Evolutionary conservation across 2,329 filamentous ascomycete genomes (phyloP).

Genomic region (Trichoderma cornu-damae): DNA sequence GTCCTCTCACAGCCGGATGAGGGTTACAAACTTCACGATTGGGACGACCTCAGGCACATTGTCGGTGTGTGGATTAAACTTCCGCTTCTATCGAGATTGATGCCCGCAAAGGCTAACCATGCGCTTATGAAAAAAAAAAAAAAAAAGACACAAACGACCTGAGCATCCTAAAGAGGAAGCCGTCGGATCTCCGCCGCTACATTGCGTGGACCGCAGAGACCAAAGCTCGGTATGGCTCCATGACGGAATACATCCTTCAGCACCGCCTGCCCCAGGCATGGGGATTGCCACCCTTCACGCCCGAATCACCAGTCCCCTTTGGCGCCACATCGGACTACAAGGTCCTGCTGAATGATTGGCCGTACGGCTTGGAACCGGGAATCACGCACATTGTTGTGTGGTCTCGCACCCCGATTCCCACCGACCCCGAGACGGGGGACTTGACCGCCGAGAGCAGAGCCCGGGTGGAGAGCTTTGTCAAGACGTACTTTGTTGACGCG

Average conservation of each 20-base stretch:
- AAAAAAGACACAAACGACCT: constrained; percentile 56
- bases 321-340: constrained; percentile 54
- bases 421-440: constrained; percentile 64
- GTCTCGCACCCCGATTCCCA: constrained; percentile 76
- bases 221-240: constrained; percentile 68
- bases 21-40: constrained; percentile 64
- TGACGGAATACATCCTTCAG: constrained; percentile 70
- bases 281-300: constrained; percentile 55
- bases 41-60: constrained; percentile 66
- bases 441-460: constrained; percentile 62
- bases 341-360: constrained; percentile 88
- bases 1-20: constrained; percentile 61
- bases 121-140: too few species aligned
- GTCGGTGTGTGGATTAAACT: constrained; percentile 50
- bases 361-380: constrained; percentile 66
- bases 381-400: constrained; percentile 85
- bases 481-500: constrained; percentile 59
- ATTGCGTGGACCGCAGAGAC: constrained; percentile 69
- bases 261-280: constrained; percentile 65
- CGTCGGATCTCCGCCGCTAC: constrained; percentile 75
- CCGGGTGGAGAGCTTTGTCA: constrained; percentile 64
- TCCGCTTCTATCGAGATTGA: not conserved
- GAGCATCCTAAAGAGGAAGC: constrained; percentile 69
- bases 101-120: not conserved
- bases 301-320: constrained; percentile 48